Evolutionary conservation across 164 flowering plant genomes (phyloP).

Genomic region (Tinospora cordifolia): DNA sequence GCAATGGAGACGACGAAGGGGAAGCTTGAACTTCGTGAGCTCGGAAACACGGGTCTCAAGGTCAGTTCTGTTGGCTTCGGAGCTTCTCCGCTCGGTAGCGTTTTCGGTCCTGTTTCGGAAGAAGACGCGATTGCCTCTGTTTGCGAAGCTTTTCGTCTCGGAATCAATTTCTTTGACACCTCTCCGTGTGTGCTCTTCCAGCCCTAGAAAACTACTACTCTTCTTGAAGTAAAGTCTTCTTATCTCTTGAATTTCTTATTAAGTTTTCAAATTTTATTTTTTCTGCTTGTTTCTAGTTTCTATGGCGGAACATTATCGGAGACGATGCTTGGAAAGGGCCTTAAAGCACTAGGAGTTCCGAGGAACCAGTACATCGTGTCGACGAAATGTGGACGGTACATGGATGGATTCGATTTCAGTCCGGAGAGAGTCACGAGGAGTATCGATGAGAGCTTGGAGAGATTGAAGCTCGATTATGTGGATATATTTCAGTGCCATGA

Average conservation of each 20-base stretch:
- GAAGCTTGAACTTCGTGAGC: conserved; percentile 42
- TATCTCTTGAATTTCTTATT: background rate
- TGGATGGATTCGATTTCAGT: conserved; percentile 88
- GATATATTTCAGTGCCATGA: conserved; percentile 97
- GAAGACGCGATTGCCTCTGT: conserved; percentile 71
- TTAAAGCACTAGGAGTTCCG: conserved; percentile 57
- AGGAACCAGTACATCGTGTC: conserved; percentile 71
- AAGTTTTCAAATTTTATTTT: background rate
- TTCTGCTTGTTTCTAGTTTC: conserved; percentile 31
- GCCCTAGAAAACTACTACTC: background rate
- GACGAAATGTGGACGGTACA: conserved; percentile 85
- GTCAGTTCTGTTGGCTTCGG: conserved; percentile 89
- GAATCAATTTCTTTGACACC: conserved; percentile 96
- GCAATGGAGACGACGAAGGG: conserved; percentile 7
- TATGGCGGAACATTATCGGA: conserved; percentile 92
- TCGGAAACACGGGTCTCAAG: conserved; percentile 76
- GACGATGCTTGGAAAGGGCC: conserved; percentile 66
- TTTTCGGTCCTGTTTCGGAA: conserved; percentile 69
- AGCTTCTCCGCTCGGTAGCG: conserved; percentile 90
- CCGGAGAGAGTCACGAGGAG: conserved; percentile 85
- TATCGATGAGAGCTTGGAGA: conserved; percentile 86
- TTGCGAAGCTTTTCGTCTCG: conserved; percentile 60
- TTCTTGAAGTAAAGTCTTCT: background rate
- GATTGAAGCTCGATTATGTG: conserved; percentile 87
- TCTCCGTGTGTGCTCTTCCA: conserved; percentile 57